These are phyloP conservation scores for Sarcomyxa edulis DNA, from an alignment of 768 basidiomycete genomes.

Conservation along the genomic window DNA sequence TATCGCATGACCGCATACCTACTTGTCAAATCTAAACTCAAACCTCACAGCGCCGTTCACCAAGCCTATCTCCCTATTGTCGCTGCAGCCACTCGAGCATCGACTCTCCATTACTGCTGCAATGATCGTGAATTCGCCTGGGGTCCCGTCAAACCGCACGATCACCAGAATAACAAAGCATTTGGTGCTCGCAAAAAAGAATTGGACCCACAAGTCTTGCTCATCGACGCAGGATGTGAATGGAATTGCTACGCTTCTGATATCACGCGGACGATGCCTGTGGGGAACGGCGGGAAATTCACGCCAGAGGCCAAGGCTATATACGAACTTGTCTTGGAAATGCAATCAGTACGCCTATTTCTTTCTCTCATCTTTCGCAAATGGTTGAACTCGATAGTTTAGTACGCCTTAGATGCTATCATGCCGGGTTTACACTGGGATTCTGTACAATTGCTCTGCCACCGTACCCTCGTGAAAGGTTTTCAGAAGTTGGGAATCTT, in stretches of 20 bases:
- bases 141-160: constrained; percentile 62
- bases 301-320: constrained; percentile 76
- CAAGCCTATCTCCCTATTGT: constrained; percentile 94
- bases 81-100: constrained; percentile 79
- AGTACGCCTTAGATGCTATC: constrained; percentile 67
- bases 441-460: constrained; percentile 76
- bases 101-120: constrained; percentile 93
- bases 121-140: constrained; percentile 85
- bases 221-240: constrained; percentile 96
- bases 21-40: no score
- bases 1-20: no score
- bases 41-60: constrained; percentile 55
- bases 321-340: constrained; percentile 81
- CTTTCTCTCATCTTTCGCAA: constrained; percentile 3
- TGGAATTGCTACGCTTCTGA: constrained; percentile 50
- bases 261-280: constrained; percentile 79
- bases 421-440: constrained; percentile 90
- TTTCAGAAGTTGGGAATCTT: constrained; percentile 87
- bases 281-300: constrained; percentile 93
- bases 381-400: not conserved
- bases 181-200: constrained; percentile 25
- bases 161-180: constrained; percentile 46
- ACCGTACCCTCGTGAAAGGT: constrained; percentile 74
- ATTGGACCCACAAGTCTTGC: constrained; percentile 64
- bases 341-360: constrained; percentile 68